phyloP scores from a whole-genome alignment of 1,284 basidiomycete species.

The Malassezia japonica region DNA sequence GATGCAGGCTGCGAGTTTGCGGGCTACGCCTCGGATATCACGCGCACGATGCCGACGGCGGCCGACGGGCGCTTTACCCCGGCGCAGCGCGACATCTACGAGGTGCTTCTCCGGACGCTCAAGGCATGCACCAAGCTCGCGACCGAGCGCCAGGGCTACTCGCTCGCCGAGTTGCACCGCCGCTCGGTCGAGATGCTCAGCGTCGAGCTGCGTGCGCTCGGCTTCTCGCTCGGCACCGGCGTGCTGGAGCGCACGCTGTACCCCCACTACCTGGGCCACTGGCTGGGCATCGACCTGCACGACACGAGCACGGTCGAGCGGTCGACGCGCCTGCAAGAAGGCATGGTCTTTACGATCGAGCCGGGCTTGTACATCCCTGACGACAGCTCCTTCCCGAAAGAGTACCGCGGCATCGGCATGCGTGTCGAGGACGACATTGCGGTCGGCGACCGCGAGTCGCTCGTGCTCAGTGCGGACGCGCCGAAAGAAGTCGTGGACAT shows the following conservation, averaged over 20 bases:
- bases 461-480: constrained; percentile 31
- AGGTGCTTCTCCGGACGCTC: constrained; percentile 67
- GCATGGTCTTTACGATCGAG: constrained; percentile 43
- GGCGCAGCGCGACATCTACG: constrained; percentile 78
- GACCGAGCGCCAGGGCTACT: constrained; percentile 54
- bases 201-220: constrained; percentile 68
- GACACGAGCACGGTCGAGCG: constrained; percentile 37
- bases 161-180: constrained; percentile 69
- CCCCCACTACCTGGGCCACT: constrained; percentile 77
- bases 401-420: constrained; percentile 43
- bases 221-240: constrained; percentile 58
- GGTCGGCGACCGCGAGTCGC: constrained; percentile 22
- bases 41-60: constrained; percentile 73
- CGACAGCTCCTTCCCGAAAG: constrained; percentile 31
- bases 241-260: constrained; percentile 67
- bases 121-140: constrained; percentile 57
- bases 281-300: constrained; percentile 61
- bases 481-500: constrained; percentile 45
- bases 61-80: constrained; percentile 55
- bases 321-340: constrained; percentile 25
- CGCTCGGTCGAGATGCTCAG: constrained; percentile 63
- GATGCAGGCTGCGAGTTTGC: constrained; percentile 52
- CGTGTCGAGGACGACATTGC: constrained; percentile 46
- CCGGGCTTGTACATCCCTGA: constrained; percentile 43
- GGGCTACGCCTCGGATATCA: constrained; percentile 93